Base-by-base conservation (phyloP, 1,284 basidiomycete species). In the Apiotrichum porosum region DNA sequence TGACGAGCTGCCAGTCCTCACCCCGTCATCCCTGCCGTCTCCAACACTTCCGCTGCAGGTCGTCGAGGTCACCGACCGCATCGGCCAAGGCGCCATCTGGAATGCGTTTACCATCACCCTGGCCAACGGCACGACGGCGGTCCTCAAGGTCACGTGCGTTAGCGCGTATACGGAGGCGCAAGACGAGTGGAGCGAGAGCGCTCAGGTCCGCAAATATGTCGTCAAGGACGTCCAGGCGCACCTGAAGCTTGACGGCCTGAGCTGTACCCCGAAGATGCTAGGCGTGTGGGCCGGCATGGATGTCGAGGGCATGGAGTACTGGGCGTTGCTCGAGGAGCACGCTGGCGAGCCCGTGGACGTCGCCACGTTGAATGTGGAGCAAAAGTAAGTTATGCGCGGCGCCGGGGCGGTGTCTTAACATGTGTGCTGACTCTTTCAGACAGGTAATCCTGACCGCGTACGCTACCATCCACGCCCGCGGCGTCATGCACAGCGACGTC, bases 191-290 rank as follows among this genome's bases (percentile, higher is more conserved):
- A 12, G 12, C 8, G 40, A 42, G 32, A 22, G 32, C 12, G 31
- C 9, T 4, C 21, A 42, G 32, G 15, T 42, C 15, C 31, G 40
- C 31, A 42, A 42, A 32, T 31, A 42, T 22, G 32, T 42, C 13
- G 41, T 42, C 13, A 22, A 42, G 41, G 41, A 42, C n/a, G 22
- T 42, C 13, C 41, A 24, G n/a, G 41, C 41, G 32, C 41, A 42
- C 41, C 41, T 31, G 22, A 18, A 17, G 8, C 41, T 42, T 10
- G 30, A 12, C 22, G 22, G 24, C 19, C 22, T 33, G 22, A 31
- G 19, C 10, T 42, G 41, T n/a, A 31, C 33, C 4, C 41, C 41
- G 2, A 33, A n/a, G 9, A 3, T 42, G 32, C 41, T 42, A 4
- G 33, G 41, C 15, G 41, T 42, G 3, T 42, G 41, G 41, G 41